Evolutionary conservation across 1,139 yeast species (phyloP), one percentile per base, ranked within the genome.

Genomic region (Suhomyces choctaworum): DNA sequence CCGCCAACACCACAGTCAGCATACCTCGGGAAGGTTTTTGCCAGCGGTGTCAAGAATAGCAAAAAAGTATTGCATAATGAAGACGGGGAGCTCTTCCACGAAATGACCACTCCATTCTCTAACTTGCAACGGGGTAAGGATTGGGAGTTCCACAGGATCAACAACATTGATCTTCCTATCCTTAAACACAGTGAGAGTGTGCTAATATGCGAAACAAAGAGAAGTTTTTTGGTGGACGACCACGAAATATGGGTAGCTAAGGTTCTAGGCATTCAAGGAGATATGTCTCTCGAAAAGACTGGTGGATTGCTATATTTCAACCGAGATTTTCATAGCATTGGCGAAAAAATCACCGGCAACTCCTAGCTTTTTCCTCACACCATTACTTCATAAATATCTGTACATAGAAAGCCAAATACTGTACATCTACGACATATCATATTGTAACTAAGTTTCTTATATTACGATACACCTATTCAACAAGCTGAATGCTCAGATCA

Each of bases 221-320:
- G 70, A 24, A 78, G 76, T 6, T 69, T 85, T 37, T 59, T 60
- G 13, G 79, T 88, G 0, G 88, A 82, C 40, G 86, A 82, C 47
- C 96, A 89, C 57, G 96, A 88, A 54, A 80, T 89, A 2, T 88
- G 96, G 95, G 79, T 86, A 3, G 94, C 85, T 3, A 69, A 72
- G 39, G 86, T 83, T 2, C 55, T 70, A 23, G 81, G 81, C n/a
- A 73, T 80, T 4, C 58, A 44, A 4, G 62, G 68, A 17, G 55
- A 61, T 19, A 50, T 52, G 16, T 45, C 49, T 2, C 55, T 25
- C 5, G 44, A 45, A 5, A 49, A 51, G 36, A 58, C 71, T 2
- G 88, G 88, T 3, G 88, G 88, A 0, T 54, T 84, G 29, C 51
- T 83, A n/a, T 83, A 82, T 48, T 82, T 73, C 54, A 71, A 82